Evolutionary conservation across 441 rosid genomes (phyloP).

Genomic region (Gossypium laxum): DNA sequence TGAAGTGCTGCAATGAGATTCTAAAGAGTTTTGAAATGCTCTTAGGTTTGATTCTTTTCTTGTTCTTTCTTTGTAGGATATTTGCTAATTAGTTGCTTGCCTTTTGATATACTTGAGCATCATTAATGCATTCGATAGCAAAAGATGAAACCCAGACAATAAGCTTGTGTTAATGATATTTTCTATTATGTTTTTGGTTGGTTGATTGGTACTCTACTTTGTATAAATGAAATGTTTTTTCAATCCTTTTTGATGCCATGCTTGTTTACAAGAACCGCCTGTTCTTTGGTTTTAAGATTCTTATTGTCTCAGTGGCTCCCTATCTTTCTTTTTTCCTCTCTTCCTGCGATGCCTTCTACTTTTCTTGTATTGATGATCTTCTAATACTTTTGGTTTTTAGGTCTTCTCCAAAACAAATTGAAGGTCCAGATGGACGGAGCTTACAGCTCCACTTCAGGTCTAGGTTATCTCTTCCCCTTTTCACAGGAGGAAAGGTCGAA

Average conservation of each 20-base stretch:
- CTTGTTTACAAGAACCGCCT: neutral
- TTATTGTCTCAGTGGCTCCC: neutral
- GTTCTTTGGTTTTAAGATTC: neutral
- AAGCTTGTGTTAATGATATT: neutral
- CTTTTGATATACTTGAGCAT: neutral
- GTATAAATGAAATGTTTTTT: neutral
- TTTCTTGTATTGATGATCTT: neutral
- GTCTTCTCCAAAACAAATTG: slow-evolving; percentile 82
- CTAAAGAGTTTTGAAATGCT: neutral
- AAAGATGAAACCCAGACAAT: neutral
- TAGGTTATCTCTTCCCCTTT: slow-evolving; percentile 87
- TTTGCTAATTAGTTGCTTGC: neutral
- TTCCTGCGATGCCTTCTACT: neutral
- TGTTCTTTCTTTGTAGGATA: neutral
- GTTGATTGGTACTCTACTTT: slow-evolving; percentile 1
- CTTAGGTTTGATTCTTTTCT: neutral
- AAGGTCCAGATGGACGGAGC: slow-evolving; percentile 78
- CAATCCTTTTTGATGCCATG: neutral
- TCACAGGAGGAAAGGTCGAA: slow-evolving; percentile 97
- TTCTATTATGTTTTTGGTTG: neutral
- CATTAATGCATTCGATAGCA: neutral
- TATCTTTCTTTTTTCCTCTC: neutral
- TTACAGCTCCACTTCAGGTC: slow-evolving; percentile 70
- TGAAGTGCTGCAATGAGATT: neutral
- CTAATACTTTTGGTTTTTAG: slow-evolving; percentile 27